phyloP scores from a whole-genome alignment of 1,139 yeast genomes.

The Geotrichum phurueaensis region DNA sequence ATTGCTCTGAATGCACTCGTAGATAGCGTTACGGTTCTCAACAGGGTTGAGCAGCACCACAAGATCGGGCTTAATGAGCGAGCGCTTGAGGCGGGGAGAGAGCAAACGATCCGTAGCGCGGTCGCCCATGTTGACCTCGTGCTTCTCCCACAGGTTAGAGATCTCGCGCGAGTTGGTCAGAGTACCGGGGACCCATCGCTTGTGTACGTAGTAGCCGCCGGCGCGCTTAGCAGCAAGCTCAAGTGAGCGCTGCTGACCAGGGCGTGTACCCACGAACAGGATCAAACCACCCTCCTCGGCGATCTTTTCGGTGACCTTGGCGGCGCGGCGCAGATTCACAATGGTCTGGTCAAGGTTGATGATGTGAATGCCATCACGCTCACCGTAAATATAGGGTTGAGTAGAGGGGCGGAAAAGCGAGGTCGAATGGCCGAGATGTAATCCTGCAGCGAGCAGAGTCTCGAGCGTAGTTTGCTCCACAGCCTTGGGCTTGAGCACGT shows the following conservation, averaged over 20 bases:
- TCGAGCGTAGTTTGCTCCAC: slow-evolving; percentile 57
- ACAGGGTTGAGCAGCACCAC: slow-evolving; percentile 82
- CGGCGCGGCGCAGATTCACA: slow-evolving; percentile 67
- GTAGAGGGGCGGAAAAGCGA: slow-evolving; percentile 77
- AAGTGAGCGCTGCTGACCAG: slow-evolving; percentile 69
- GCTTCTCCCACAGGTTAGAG: slow-evolving; percentile 50
- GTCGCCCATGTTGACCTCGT: slow-evolving; percentile 65
- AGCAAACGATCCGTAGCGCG: slow-evolving; percentile 54
- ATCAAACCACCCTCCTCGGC: slow-evolving; percentile 81
- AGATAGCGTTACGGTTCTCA: slow-evolving; percentile 74
- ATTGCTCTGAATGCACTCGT: slow-evolving; percentile 75
- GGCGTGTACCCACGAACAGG: slow-evolving; percentile 76
- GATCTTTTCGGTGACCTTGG: slow-evolving; percentile 72
- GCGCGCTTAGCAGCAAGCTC: slow-evolving; percentile 74
- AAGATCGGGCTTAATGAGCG: slow-evolving; percentile 72
- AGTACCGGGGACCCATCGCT: slow-evolving; percentile 94
- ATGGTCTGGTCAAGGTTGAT: slow-evolving; percentile 85
- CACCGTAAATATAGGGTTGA: slow-evolving; percentile 83
- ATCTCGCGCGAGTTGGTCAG: slow-evolving; percentile 79
- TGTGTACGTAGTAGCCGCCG: slow-evolving; percentile 73
- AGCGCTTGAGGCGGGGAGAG: slow-evolving; percentile 35
- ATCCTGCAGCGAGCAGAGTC: slow-evolving; percentile 82
- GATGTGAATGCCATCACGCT: slow-evolving; percentile 79
- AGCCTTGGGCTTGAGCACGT: slow-evolving; percentile 53
- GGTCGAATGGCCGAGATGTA: slow-evolving; percentile 87